A percentile compares a stretch with the other conserved stretches of the same genome.
Conservation (phyloP, 2,329 filamentous ascomycete species). For the Talaromyces sp. region DNA sequence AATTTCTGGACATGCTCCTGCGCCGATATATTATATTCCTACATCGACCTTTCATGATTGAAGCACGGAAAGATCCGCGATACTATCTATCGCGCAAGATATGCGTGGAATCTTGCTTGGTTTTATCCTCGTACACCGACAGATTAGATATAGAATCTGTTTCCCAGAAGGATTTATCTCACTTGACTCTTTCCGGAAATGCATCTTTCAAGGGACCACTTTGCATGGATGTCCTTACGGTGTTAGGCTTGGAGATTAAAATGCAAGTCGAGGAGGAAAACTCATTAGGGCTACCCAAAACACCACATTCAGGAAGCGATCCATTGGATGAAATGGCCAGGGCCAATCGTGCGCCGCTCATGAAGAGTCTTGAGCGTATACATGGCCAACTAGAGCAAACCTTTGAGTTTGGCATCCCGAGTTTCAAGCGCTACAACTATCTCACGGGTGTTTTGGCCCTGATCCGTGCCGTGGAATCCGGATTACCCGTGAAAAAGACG, state of each 20-base stretch:
- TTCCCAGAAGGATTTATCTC: constrained; percentile 11
- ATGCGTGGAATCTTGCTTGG: constrained; percentile 6
- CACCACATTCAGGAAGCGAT: constrained; percentile 3
- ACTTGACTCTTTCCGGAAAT: constrained; percentile 12
- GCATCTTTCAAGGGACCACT: constrained; percentile 18
- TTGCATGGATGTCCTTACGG: constrained; percentile 17
- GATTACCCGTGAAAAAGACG: constrained; percentile 10
- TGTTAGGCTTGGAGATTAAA: constrained; percentile 17
- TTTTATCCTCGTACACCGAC: constrained; percentile 12
- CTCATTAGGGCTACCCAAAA: not conserved
- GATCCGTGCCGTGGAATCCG: constrained; percentile 11
- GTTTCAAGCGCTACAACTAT: constrained; percentile 11
- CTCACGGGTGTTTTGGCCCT: constrained; percentile 7
- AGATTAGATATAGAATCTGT: constrained; percentile 9
- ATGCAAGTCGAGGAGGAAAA: constrained; percentile 19
- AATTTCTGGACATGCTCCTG: constrained; percentile 4
- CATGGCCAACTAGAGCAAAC: constrained; percentile 16
- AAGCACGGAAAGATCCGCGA: constrained; percentile 5
- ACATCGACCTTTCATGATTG: constrained; percentile 8
- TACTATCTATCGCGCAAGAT: constrained; percentile 8
- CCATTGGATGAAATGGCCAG: constrained; percentile 10
- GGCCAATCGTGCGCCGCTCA: constrained; percentile 13
- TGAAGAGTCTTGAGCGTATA: constrained; percentile 15
- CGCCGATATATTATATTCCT: constrained; percentile 7
- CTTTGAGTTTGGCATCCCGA: constrained; percentile 13